A percentile compares a stretch with the other conserved stretches of the same genome.
These are phyloP conservation scores for Penicillium sclerotiorum DNA, from an alignment of 2,329 filamentous ascomycete species.

Conservation along the genomic window DNA sequence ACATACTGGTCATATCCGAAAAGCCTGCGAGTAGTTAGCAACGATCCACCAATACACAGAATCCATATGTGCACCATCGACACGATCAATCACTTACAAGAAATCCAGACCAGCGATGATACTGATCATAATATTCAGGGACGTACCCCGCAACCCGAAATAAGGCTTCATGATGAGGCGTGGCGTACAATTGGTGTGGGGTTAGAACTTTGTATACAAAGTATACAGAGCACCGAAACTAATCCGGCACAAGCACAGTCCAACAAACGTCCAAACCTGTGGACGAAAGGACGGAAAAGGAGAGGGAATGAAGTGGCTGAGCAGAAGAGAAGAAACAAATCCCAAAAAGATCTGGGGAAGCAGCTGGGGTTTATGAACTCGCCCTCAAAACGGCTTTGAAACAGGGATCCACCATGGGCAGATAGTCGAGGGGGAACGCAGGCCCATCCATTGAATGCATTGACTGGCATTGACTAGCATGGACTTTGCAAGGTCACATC, in stretches of 20 bases:
- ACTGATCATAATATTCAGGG: constrained; percentile 69
- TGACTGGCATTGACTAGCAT: too few relatives aligned
- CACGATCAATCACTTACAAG: constrained; percentile 49
- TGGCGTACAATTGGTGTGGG: background rate
- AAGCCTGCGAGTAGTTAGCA: constrained; percentile 34
- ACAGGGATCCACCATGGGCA: constrained; percentile 1
- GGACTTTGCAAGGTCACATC: constrained; percentile 14
- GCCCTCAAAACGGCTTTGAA: background rate
- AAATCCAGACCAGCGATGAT: constrained; percentile 74
- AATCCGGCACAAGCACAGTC: constrained; percentile 2
- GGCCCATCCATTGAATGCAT: too few relatives aligned
- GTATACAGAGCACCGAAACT: constrained; percentile 17
- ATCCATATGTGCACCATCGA: too few relatives aligned
- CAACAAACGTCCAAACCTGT: constrained; percentile 14
- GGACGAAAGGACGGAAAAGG: constrained; percentile 5
- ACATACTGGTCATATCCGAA: constrained; percentile 66
- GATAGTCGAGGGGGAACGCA: too few relatives aligned
- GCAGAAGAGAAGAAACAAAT: constrained; percentile 1
- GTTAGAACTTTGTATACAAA: constrained; percentile 5
- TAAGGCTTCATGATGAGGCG: constrained; percentile 46
- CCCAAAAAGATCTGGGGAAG: constrained; percentile 10
- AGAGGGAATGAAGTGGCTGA: constrained; percentile 3
- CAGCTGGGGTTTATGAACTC: constrained; percentile 18
- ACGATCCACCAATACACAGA: too few relatives aligned
- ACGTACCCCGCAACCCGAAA: constrained; percentile 66